Percentiles rank a stretch among this genome's conserved stretches.
Conservation (phyloP, 164 flowering plant species). For the Umbilicus rupestris region DNA sequence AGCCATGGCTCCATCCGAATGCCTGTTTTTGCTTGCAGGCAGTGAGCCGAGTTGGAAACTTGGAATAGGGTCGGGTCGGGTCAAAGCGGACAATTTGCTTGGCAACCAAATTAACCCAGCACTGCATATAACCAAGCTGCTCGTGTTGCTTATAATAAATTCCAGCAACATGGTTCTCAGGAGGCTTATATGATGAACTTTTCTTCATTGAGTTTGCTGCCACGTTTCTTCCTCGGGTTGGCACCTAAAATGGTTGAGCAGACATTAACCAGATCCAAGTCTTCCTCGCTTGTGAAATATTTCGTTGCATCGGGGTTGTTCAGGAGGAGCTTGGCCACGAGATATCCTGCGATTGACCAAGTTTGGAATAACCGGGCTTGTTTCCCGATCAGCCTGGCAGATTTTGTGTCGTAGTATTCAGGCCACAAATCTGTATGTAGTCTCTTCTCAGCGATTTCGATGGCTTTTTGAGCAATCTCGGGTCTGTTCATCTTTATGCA, state of each 20-base stretch:
- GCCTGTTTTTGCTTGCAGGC: neutral
- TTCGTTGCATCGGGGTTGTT: slow-evolving; percentile 54
- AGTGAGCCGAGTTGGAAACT: neutral
- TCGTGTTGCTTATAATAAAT: too few species aligned
- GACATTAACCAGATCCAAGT: slow-evolving; percentile 54
- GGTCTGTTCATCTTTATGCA: slow-evolving; percentile 87
- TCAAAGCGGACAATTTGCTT: too few species aligned
- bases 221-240: slow-evolving; percentile 69
- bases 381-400: slow-evolving; percentile 71
- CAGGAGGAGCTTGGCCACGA: slow-evolving; percentile 71
- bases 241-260: slow-evolving; percentile 50
- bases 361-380: slow-evolving; percentile 74
- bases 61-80: too few species aligned
- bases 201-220: slow-evolving; percentile 22
- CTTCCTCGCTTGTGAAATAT: slow-evolving; percentile 56
- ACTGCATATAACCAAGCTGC: neutral
- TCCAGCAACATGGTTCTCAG: neutral
- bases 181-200: neutral
- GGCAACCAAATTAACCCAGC: too few species aligned
- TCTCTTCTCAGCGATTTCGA: slow-evolving; percentile 61
- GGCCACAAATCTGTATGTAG: slow-evolving; percentile 76
- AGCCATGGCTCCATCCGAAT: slow-evolving; percentile 21
- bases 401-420: slow-evolving; percentile 81
- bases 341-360: slow-evolving; percentile 88
- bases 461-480: slow-evolving; percentile 71